Base-by-base conservation (phyloP, 179 eudicot species). In the Heliamphora pulchella region DNA sequence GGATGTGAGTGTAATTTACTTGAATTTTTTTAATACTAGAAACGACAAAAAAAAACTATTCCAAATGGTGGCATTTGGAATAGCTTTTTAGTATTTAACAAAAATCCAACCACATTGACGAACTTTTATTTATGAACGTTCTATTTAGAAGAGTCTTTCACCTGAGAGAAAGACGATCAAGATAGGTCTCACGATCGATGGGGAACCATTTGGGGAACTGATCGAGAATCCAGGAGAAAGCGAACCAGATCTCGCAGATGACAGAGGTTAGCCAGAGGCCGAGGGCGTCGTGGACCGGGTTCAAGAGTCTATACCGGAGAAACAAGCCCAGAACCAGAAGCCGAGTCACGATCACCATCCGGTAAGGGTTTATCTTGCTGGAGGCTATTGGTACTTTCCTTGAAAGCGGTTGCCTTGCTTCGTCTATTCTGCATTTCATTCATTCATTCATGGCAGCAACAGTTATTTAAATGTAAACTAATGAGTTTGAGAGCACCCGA, bases 151-250 rank as follows among this genome's bases (percentile, higher is more conserved):
- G 22, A 3, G 65, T 39, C 13, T 1, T 6, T 59, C 83, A 94
- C 98, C 98, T 94, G 84, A 92, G 88, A 80, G 98, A 94, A 69
- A 94, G 97, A 71, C 98, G 97, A 80, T 94, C 98, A 79, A 94
- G 91, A 79, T 94, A 94, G 6, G 98, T 94, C 86, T 94, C 98
- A 31, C 98, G 91, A 72, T 92, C 94, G 66, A 94, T 94, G 22
- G 98, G 98, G 84, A 84, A 92, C 98, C 98, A 94, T 82, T 94
- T 94, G 59, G 98, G 98, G 80, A 94, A 94, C 87, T 94, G 98
- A 90, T 94, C 98, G 53, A 94, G 97, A 68, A 94, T 94, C 98
- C 98, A 94, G 22, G 98, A 94, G 81, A 89, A 9, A 22, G 98
- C 98, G 83, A 94, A 94, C 98, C 98, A 94, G 98, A 31, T 31